Conservation (phyloP, 345 rosid genomes). For the Lagerstroemia speciosa region DNA sequence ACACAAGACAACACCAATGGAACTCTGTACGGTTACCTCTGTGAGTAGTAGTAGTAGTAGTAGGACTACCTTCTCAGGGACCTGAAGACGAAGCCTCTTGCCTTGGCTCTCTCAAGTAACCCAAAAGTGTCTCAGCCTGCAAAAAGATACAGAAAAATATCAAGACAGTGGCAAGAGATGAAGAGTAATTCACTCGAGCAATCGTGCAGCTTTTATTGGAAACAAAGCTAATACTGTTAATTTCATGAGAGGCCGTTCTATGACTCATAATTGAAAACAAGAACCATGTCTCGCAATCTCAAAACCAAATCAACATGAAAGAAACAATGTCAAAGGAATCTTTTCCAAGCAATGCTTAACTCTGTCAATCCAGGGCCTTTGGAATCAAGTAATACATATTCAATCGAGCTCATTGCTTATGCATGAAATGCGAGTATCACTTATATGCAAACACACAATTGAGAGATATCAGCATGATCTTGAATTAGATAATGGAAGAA, state of each 20-base stretch:
- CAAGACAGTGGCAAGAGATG: not conserved
- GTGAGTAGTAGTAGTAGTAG: not conserved
- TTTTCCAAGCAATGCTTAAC: not conserved
- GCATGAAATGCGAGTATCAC: not conserved
- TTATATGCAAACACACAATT: not conserved
- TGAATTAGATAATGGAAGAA: not conserved
- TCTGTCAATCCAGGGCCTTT: not conserved
- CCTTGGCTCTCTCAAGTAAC: slow-evolving; percentile 42
- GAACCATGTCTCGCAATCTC: not conserved
- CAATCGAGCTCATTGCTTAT: not conserved
- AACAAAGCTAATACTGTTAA: not conserved
- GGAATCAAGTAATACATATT: not conserved
- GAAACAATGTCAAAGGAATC: too few species aligned
- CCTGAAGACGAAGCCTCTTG: slow-evolving; percentile 35
- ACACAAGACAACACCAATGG: not conserved
- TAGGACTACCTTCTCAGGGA: slow-evolving; percentile 16
- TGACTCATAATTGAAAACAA: not conserved
- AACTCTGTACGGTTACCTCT: not conserved
- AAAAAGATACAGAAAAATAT: not conserved
- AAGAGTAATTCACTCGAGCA: not conserved
- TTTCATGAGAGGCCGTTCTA: too few species aligned
- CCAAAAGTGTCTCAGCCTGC: slow-evolving; percentile 83
- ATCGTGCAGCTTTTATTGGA: not conserved
- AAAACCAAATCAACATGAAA: too few species aligned
- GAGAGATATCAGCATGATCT: not conserved